Base-by-base conservation (phyloP, 73 alveolate species). In the Uronychia setigera region DNA sequence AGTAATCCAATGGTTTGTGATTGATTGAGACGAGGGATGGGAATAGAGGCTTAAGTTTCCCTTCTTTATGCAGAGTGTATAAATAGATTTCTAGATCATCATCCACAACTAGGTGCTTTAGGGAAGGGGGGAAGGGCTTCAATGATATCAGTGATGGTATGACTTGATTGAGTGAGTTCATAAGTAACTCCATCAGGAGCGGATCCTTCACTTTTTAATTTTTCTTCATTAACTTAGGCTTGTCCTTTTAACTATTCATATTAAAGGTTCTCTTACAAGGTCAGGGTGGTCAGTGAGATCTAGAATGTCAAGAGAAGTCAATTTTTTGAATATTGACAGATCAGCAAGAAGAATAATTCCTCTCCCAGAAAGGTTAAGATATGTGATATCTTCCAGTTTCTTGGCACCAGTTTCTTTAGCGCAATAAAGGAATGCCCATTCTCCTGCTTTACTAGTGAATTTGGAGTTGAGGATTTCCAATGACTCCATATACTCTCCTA, bases 371-470 rank as follows among this genome's bases (percentile, higher is more conserved):
- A 96, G 81, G 79, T 96, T 96, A 26, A 96, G 76, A 34, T 93
- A 88, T 14, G 33, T 88, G 29, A 96, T 83, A 29, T 87, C 82
- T n/a, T 82, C 95, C 29, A 91, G 78, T 9, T 86, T 87, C 88
- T 84, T 58, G 0, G 80, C 90, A 31, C 80, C 86, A 59, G 82
- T 86, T 30, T 89, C 93, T 35, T 74, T 85, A 32, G 94, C 90
- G 74, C 89, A 93, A 80, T 78, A 96, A 28, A 90, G 74, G 67
- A 96, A 33, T 26, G 95, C 97, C 96, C 97, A 96, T 57, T 77
- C 95, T 0, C 95, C 92, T 0, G 99, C 97, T 59, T 87, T 92
- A 28, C 83, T 74, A 27, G 99, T 96, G 79, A 96, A 90, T 77
- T 80, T 92, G 28, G 95, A 80, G 88, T 96, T 94, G 32, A 96